phyloP scores from a whole-genome alignment of 345 rosid species.

The Bretschneidera sinensis region DNA sequence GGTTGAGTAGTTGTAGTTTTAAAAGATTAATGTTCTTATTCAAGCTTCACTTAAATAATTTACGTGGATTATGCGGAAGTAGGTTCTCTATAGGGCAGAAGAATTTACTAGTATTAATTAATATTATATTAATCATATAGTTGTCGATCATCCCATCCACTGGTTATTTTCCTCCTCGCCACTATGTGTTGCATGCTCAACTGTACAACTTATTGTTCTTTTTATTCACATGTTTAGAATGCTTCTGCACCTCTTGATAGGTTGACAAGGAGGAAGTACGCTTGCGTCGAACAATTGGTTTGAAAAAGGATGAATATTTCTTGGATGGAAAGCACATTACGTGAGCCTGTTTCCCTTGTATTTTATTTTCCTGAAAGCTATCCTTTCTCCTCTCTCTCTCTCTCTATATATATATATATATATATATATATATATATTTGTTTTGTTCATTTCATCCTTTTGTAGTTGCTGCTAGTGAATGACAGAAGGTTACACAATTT shows the following conservation, averaged over 20 bases:
- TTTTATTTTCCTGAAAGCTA: not conserved
- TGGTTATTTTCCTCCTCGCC: not conserved
- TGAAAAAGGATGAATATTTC: conserved; percentile 93
- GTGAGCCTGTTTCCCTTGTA: conserved; percentile 28
- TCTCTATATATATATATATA: no score
- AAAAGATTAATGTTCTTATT: no score
- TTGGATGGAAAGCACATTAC: conserved; percentile 93
- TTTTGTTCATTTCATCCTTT: not conserved
- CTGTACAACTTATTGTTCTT: not conserved
- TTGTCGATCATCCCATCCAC: not conserved
- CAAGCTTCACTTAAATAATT: no score
- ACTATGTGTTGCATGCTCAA: not conserved
- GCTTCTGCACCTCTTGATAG: conserved; percentile 35
- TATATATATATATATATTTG: not conserved
- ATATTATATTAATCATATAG: not conserved
- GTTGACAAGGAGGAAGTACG: conserved; percentile 97
- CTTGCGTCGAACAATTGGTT: conserved; percentile 75
- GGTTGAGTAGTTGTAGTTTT: no score
- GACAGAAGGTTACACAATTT: conserved; percentile 15
- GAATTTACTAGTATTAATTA: no score
- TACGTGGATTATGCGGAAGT: no score
- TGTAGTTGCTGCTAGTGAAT: not conserved
- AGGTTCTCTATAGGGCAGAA: no score
- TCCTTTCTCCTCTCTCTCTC: not conserved
- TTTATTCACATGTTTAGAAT: conserved; percentile 11